Base-by-base conservation (phyloP, 2,329 filamentous ascomycete species). In the Ambrosiella beaveri region DNA sequence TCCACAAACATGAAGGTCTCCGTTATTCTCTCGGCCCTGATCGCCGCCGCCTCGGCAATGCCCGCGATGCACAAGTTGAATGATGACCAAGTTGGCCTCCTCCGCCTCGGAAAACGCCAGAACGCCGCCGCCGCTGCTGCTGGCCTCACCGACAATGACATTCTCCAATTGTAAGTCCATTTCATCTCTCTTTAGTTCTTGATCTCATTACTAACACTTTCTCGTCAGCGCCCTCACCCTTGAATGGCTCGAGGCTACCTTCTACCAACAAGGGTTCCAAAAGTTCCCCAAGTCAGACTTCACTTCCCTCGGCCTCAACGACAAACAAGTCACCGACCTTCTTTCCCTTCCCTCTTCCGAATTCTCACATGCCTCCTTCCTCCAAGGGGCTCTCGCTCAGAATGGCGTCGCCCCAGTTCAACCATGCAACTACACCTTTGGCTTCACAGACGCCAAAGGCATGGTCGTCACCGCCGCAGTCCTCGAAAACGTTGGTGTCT, bases 401-500 rank as follows among this genome's bases (percentile, higher is more conserved):
- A 76, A 75, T 47, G 83, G 83, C 61, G 75, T 79, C 60, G 72
- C 78, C 65, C 84, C 85, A 37, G 84, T 88, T 4, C 57, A 79
- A 67, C 76, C 80, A 6, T 88, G 85, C 76, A 73, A 74, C 57
- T 89, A 89, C 74, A 78, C 85, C 72, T 89, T 89, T 66, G 74
- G 74, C 63, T 80, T 86, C 68, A 81, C 79, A 55, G 77, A 81
- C 64, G 82, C 82, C 53, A 72, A 74, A 19, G 71, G 72, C 65
- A 88, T 89, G 81, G 76, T 89, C 41, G 78, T 76, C 54, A 85
- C 81, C 2, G 85, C 84, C 12, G 76, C 77, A 63, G 73, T 88
- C 19, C 79, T 89, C 60, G 85, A 89, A 70, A 84, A 79, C 65
- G 77, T 87, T 60, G 84, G 84, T 68, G 77, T 88, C 38, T 84